phyloP scores from a whole-genome alignment of 2,329 filamentous ascomycete species.

The Phoma sp. region DNA sequence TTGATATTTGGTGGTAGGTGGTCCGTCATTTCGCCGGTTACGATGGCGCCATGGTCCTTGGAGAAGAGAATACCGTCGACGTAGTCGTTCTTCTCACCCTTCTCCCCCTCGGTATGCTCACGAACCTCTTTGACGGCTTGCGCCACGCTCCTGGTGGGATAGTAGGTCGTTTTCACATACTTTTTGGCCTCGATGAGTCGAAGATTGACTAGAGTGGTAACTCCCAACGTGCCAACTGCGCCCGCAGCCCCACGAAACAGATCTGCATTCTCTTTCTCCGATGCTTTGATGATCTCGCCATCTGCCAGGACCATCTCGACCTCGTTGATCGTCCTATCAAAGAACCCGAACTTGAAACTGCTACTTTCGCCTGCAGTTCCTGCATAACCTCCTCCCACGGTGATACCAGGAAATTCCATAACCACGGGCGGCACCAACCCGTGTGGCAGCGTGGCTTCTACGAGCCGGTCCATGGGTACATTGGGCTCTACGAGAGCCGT shows the following conservation, averaged over 20 bases:
- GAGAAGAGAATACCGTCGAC: constrained; percentile 61
- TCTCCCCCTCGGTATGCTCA: constrained; percentile 46
- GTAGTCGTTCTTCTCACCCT: constrained; percentile 52
- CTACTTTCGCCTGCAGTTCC: constrained; percentile 74
- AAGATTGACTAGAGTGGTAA: constrained; percentile 65
- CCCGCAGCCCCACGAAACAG: constrained; percentile 71
- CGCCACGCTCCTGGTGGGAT: constrained; percentile 51
- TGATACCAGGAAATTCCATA: constrained; percentile 78
- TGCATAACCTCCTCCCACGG: constrained; percentile 71
- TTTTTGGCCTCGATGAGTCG: constrained; percentile 55
- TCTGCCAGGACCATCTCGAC: constrained; percentile 72
- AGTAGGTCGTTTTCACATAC: constrained; percentile 60
- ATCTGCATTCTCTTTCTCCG: constrained; percentile 62
- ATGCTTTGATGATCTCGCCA: constrained; percentile 64
- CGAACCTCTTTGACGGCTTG: constrained; percentile 53
- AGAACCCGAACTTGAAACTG: constrained; percentile 72
- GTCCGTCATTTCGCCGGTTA: constrained; percentile 55
- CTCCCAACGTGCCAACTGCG: constrained; percentile 71
- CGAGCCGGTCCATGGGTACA: constrained; percentile 71
- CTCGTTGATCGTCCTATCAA: constrained; percentile 67
- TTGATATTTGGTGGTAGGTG: constrained; percentile 37
- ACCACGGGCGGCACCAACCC: constrained; percentile 70
- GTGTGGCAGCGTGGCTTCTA: constrained; percentile 63
- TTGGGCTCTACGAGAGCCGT: constrained; percentile 74
- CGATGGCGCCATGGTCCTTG: constrained; percentile 51